Base-by-base conservation (phyloP, 768 basidiomycete genomes). In the Thelephora ganbajun region DNA sequence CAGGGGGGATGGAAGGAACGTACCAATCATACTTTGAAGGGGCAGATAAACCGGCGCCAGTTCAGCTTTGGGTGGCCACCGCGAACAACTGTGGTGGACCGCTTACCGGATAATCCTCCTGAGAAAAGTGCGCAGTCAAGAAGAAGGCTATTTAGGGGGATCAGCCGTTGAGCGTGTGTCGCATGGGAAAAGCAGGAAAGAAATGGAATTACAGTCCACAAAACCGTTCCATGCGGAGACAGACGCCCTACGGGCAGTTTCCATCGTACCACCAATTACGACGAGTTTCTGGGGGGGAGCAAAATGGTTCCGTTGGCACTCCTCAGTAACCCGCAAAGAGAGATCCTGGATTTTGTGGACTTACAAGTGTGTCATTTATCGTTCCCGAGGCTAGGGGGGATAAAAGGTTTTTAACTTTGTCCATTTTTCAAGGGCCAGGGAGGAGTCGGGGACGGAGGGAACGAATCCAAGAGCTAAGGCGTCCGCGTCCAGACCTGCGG, bases 181-280 rank as follows among this genome's bases (percentile, higher is more conserved):
- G 46, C 49, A 39, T 22, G 22, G 12, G 12, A 0, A 23, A 36
- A 22, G 53, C 35, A 50, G 35, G 34, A 13, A 33, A 16, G 44
- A 43, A 19, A 35, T 5, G 18, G 26, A 35, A 16, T 18, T n/a
- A 90, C 87, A 90, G 61, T 90, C 88, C 3, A 91, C 74, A 58
- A 91, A 90, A 34, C 85, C 84, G 61, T 83, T 87, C 87, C 88
- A 91, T 11, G 85, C 88, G 4, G 85, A 86, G 23, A 84, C 69
- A 11, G 85, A 88, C 14, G 76, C 81, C 41, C 87, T 71, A 53
- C 87, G 72, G 33, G 86, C 86, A 13, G 86, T 89, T 61, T 90
- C 87, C 18, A 90, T 82, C 0, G 88, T 89, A 1, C 88, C 88
- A 19, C 88, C 87, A 58, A 91, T 83, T 57, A 91, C 87, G 33